These are phyloP conservation scores for Cryptomeria japonica DNA, from an alignment of 75 land plant species.

Conservation along the genomic window DNA sequence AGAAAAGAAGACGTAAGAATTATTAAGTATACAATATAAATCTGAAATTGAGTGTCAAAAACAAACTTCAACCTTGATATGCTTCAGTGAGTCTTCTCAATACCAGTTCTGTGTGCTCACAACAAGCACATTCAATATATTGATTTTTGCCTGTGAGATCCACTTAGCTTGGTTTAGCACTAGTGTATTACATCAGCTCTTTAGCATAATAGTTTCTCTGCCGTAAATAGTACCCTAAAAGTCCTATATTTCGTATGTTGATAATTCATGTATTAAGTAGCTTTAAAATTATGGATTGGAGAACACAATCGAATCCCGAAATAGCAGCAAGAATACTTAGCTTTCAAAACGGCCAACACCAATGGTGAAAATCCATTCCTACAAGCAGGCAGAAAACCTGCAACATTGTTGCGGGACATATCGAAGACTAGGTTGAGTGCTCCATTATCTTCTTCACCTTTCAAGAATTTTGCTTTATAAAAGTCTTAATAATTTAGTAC, in stretches of 20 bases:
- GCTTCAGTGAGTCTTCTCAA: neutral
- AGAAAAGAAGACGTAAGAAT: too few relatives aligned
- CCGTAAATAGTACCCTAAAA: neutral
- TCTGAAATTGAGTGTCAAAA: too few relatives aligned
- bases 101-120: neutral
- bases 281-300: neutral
- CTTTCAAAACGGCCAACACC: too few relatives aligned
- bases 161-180: neutral
- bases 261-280: neutral
- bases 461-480: neutral
- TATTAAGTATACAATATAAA: too few relatives aligned
- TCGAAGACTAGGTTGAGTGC: neutral
- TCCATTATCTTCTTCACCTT: neutral
- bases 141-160: neutral
- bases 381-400: neutral
- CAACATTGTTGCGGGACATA: neutral
- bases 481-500: neutral
- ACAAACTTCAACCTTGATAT: too few relatives aligned
- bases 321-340: too few relatives aligned
- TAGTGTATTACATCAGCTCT: neutral
- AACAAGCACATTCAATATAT: neutral
- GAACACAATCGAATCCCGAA: too few relatives aligned
- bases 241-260: neutral
- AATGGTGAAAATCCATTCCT: neutral
- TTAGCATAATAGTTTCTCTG: neutral